Evolutionary conservation across 805 yeast species (phyloP), one percentile per base, ranked within the genome.

Genomic region (Nakazawaea wyomingensis): DNA sequence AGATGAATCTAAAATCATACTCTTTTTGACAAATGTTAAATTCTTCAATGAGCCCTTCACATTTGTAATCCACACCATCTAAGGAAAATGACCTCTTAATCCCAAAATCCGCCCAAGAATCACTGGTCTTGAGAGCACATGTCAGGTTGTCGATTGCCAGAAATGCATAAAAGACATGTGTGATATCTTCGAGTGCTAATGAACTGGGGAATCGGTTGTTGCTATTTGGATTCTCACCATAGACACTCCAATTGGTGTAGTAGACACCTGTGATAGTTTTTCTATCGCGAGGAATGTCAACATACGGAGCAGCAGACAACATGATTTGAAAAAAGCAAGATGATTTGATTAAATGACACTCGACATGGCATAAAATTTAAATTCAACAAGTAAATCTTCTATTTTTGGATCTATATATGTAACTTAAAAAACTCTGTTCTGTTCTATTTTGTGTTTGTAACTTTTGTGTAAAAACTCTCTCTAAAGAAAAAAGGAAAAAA

Each of bases 111-210:
- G 86, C 79, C 85, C 87, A 83, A n/a, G 65, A 59, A 55, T 87
- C 95, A 9, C 77, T 65, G 4, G 76, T 64, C 14, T 56, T 53
- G 3, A 85, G 67, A 2, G 51, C 57, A 0, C 95, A 95, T 1
- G 81, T 62, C 0, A 54, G 51, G 1, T 68, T 54, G 48, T 79
- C 73, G 4, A 85, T 69, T 29, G 69, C 59, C 45, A 82, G 66
- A 56, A 87, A 87, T 0, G 95, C 81, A 56, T 84, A 87, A 54
- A 80, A 76, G 3, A 87, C 56, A 48, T 85, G 84, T 18, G 89
- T 74, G 0, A 80, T 54, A 8, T 54, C 45, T 0, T 63, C 54
- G 3, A 68, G 55, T 5, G 85, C 82, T 4, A 86, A 68, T 40
- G 80, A 75, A 32, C 59, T 60, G 3, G 80, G 86, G 47, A 56